phyloP scores from a whole-genome alignment of 768 basidiomycete genomes.

The Hortiboletus flavorubellus region DNA sequence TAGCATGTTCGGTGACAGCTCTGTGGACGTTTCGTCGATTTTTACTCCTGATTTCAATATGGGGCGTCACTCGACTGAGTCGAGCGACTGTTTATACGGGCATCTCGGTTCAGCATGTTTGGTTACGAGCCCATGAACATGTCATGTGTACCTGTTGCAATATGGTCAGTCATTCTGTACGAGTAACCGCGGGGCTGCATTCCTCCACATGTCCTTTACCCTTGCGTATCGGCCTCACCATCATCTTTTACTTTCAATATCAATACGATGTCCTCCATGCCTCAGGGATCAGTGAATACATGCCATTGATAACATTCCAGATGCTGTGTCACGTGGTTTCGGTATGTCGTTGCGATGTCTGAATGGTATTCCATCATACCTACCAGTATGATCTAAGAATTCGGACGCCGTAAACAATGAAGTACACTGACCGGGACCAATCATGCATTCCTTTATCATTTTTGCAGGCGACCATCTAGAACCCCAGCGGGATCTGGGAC shows the following conservation, averaged over 20 bases:
- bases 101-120: slow-evolving; percentile 22
- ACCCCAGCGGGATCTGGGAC: not conserved
- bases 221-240: slow-evolving; percentile 9
- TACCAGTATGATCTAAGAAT: not conserved
- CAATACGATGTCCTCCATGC: not conserved
- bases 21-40: slow-evolving; percentile 36
- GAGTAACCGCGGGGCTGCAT: slow-evolving; percentile 10
- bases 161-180: slow-evolving; percentile 13
- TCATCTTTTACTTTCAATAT: not conserved
- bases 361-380: slow-evolving; percentile 1
- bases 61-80: slow-evolving; percentile 24
- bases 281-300: not conserved
- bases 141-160: not conserved
- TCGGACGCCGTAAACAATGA: not conserved
- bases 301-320: not conserved
- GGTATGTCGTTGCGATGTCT: not conserved
- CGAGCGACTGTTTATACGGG: slow-evolving; percentile 28
- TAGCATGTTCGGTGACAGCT: slow-evolving; percentile 50
- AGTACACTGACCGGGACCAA: not conserved
- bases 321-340: slow-evolving; percentile 7
- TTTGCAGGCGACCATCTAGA: not conserved
- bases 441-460: not conserved
- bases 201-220: not conserved
- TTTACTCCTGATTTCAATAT: slow-evolving; percentile 32
- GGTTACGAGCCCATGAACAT: slow-evolving; percentile 27